Base-by-base conservation (phyloP, 2,329 filamentous ascomycete species). In the Acrocalymma vagum region DNA sequence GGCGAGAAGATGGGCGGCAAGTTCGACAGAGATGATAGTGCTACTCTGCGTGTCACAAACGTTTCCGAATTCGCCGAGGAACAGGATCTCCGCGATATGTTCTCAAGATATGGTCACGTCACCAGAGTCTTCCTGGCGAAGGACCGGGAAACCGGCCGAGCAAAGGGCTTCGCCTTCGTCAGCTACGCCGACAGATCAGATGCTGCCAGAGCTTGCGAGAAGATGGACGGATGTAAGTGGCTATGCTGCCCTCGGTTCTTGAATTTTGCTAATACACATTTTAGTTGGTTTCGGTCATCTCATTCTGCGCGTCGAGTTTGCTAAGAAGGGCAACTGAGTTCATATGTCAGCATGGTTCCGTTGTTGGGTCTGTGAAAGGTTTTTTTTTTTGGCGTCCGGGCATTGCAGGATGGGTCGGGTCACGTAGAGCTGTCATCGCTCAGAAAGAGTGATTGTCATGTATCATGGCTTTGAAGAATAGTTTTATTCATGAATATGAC, bases 101-200 rank as follows among this genome's bases (percentile, higher is more conserved):
- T 99, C 79, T 92, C 95, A 78, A 85, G 94, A 59, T 96, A 94
- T 72, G 94, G 94, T 67, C 89, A 92, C 59, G 94, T 99, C 68
- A 97, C 93, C 42, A 86, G 94, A 72, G 94, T 99, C 34, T 99
- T 99, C 81, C 76, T 99, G 65, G 94, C 94, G 63, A 97, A 96
- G 82, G 94, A 99, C 78, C 82, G 94, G 70, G 94, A 99, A 64
- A 99, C 94, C 26, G 90, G 91, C 48, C 79, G 93, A 71, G 94
- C 94, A 61, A 99, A 99, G 84, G 94, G 94, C 51, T 99, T 99
- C 72, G 95, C 95, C 17, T 99, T 99, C 73, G 95, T 99, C 80
- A 95, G 90, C 73, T 99, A 94, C 69, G 89, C 87, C 46, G 94
- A 99, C 72, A 81, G 94, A 59, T 74, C 80, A 58, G 94, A 99